phyloP scores from a whole-genome alignment of 495 filamentous ascomycete species.

The Filosporella fistucella region DNA sequence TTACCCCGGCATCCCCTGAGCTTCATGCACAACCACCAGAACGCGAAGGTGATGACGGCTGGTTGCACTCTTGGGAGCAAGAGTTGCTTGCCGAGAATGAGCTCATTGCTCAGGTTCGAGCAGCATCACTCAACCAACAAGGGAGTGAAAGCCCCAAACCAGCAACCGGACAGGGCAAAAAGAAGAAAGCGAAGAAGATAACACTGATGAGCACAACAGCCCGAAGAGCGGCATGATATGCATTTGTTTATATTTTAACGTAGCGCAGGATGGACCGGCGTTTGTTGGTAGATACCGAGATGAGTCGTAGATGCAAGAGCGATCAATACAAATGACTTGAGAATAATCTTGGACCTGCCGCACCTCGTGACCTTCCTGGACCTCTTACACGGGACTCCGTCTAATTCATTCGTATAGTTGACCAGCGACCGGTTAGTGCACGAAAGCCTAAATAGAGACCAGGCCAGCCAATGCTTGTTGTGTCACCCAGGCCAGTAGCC shows the following conservation, averaged over 20 bases:
- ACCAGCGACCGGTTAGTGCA: too few species aligned
- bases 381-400: neutral
- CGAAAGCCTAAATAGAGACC: too few species aligned
- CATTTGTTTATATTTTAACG: conserved; percentile 4
- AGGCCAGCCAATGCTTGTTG: too few species aligned
- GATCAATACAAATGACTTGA: neutral
- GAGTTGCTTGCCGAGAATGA: conserved; percentile 52
- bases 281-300: neutral
- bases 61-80: conserved; percentile 73
- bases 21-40: conserved; percentile 33
- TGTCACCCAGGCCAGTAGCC: too few species aligned
- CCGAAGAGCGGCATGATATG: conserved; percentile 56
- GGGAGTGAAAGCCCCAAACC: conserved; percentile 26
- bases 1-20: conserved; percentile 48
- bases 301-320: neutral
- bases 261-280: conserved; percentile 1
- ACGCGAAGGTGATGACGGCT: conserved; percentile 61
- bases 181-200: conserved; percentile 92
- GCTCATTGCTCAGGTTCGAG: conserved; percentile 35
- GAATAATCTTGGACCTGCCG: neutral
- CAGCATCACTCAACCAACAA: conserved; percentile 26
- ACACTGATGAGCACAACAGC: conserved; percentile 88
- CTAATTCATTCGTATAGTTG: neutral
- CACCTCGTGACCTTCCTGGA: neutral
- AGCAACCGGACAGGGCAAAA: conserved; percentile 48